Evolutionary conservation across 2,329 filamentous ascomycete species (phyloP).

Genomic region (Albophoma yamanashiensis): DNA sequence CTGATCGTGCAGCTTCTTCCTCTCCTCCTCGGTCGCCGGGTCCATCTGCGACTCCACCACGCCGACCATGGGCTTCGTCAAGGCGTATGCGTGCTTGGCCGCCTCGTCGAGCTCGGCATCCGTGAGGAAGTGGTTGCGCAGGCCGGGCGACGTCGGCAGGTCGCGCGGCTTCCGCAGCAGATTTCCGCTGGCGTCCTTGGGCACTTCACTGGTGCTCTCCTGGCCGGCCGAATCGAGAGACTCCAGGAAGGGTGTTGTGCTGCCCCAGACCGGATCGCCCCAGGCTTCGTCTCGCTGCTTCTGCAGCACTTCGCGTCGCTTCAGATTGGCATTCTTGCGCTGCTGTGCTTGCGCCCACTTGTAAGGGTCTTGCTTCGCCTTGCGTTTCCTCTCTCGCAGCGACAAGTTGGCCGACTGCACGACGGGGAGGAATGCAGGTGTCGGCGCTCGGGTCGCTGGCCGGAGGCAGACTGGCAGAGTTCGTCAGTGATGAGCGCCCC

Average conservation of each 20-base stretch:
- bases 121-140: slow-evolving; percentile 70
- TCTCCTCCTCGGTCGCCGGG: slow-evolving; percentile 24
- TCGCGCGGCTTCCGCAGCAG: slow-evolving; percentile 24
- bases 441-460: slow-evolving; percentile 33
- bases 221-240: slow-evolving; percentile 62
- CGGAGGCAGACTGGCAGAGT: slow-evolving; percentile 46
- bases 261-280: slow-evolving; percentile 72
- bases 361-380: slow-evolving; percentile 70
- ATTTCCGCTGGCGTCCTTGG: slow-evolving; percentile 30
- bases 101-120: slow-evolving; percentile 56
- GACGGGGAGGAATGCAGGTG: slow-evolving; percentile 44
- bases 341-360: slow-evolving; percentile 70
- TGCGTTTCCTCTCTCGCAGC: slow-evolving; percentile 51
- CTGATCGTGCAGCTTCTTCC: slow-evolving; percentile 34
- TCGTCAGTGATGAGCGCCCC: slow-evolving; percentile 8
- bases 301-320: slow-evolving; percentile 60
- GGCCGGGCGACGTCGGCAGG: slow-evolving; percentile 35
- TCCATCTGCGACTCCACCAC: slow-evolving; percentile 27
- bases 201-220: slow-evolving; percentile 21
- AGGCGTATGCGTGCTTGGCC: slow-evolving; percentile 53
- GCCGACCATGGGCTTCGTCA: slow-evolving; percentile 49
- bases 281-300: slow-evolving; percentile 51
- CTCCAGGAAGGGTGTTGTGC: slow-evolving; percentile 70
- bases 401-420: slow-evolving; percentile 55
- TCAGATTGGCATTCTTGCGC: slow-evolving; percentile 72